phyloP scores from a whole-genome alignment of 495 filamentous ascomycete genomes.

The Daldinia vernicosa region DNA sequence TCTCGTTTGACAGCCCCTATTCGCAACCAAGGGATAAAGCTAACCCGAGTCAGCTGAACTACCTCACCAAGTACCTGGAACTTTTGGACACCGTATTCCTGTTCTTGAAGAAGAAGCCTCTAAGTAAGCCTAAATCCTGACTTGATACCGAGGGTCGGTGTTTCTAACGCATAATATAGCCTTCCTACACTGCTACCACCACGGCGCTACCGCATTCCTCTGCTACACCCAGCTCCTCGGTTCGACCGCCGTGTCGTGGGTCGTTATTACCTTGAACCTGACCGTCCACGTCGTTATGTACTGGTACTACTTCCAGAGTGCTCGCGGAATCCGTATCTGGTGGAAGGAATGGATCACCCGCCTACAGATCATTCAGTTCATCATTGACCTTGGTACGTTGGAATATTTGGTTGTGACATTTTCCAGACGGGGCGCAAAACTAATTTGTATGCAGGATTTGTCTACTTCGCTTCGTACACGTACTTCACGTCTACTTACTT shows the following conservation, averaged over 20 bases:
- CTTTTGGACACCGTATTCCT: slow-evolving; percentile 83
- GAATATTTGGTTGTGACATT: not conserved
- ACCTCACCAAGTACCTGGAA: slow-evolving; percentile 85
- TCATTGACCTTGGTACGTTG: slow-evolving; percentile 76
- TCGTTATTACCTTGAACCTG: slow-evolving; percentile 79
- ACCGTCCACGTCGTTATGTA: slow-evolving; percentile 82
- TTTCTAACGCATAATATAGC: slow-evolving; percentile 54
- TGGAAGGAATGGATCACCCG: slow-evolving; percentile 93
- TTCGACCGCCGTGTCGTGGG: slow-evolving; percentile 80
- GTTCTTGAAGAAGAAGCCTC: slow-evolving; percentile 86
- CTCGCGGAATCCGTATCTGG: slow-evolving; percentile 83
- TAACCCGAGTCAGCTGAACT: slow-evolving; percentile 71
- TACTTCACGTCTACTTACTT: slow-evolving; percentile 96
- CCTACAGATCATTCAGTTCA: slow-evolving; percentile 84
- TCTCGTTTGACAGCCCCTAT: not conserved
- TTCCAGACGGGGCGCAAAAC: not conserved
- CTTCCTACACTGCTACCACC: slow-evolving; percentile 89
- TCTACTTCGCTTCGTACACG: slow-evolving; percentile 95
- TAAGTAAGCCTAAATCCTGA: slow-evolving; percentile 63
- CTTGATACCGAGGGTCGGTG: not conserved
- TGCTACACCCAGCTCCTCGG: slow-evolving; percentile 87
- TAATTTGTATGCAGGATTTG: slow-evolving; percentile 69
- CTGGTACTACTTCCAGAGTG: slow-evolving; percentile 85
- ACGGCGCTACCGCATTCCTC: slow-evolving; percentile 83
- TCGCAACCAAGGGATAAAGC: slow-evolving; percentile 24